These are phyloP conservation scores for Cladosporium sp. DNA, from an alignment of 2,329 filamentous ascomycete genomes.

Conservation along the genomic window DNA sequence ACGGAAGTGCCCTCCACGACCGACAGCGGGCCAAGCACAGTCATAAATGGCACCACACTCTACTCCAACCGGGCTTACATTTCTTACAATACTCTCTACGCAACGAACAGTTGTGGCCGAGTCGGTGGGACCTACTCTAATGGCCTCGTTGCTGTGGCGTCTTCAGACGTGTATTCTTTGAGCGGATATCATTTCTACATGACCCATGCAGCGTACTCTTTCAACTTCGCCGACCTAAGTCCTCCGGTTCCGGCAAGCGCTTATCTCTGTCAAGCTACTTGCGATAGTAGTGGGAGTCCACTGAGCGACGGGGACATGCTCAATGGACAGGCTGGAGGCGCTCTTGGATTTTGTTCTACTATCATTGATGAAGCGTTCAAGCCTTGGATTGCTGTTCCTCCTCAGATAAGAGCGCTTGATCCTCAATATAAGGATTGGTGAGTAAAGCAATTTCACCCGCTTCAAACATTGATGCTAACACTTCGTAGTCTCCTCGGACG, in stretches of 20 bases:
- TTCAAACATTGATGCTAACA: background rate
- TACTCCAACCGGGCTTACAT: slow-evolving; percentile 26
- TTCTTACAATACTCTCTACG: slow-evolving; percentile 29
- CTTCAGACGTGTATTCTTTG: slow-evolving; percentile 20
- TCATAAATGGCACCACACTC: slow-evolving; percentile 16
- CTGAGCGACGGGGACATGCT: slow-evolving; percentile 13
- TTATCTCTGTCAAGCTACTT: slow-evolving; percentile 9
- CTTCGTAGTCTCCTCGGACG: background rate
- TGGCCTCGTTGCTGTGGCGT: slow-evolving; percentile 9
- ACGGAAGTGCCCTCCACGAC: slow-evolving; percentile 3
- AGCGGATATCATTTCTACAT: slow-evolving; percentile 18
- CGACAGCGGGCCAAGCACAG: slow-evolving; percentile 15
- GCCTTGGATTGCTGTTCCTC: slow-evolving; percentile 25
- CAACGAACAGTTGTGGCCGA: slow-evolving; percentile 28
- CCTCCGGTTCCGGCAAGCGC: slow-evolving; percentile 14
- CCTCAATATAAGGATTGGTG: slow-evolving; percentile 24
- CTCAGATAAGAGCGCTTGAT: slow-evolving; percentile 25
- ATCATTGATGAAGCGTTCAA: slow-evolving; percentile 23
- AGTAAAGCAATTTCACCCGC: background rate
- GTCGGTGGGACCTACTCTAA: slow-evolving; percentile 26
- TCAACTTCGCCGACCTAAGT: slow-evolving; percentile 6
- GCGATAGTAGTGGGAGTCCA: slow-evolving; percentile 12
- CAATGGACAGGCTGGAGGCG: slow-evolving; percentile 1
- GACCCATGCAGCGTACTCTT: slow-evolving; percentile 10
- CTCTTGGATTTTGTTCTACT: slow-evolving; percentile 15